Percentiles rank a stretch among this genome's conserved stretches.
These are phyloP conservation scores for Mycena alexandri DNA, from an alignment of 768 basidiomycete species.

Conservation along the genomic window DNA sequence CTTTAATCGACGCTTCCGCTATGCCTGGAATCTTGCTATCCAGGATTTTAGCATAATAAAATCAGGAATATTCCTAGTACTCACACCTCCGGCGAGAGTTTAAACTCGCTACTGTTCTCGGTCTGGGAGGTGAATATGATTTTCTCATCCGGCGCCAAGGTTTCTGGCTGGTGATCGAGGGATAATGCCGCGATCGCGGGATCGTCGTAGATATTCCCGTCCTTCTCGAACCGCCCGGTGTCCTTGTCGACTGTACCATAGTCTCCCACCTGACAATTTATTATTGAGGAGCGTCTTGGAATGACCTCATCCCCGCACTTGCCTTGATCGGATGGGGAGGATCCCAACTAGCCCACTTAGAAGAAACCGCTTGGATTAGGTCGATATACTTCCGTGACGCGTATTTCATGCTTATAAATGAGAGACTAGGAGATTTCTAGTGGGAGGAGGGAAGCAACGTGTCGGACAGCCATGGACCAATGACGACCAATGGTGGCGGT, in stretches of 20 bases:
- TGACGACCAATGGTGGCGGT: too few relatives aligned
- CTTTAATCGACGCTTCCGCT: constrained; percentile 48
- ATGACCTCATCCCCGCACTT: not conserved
- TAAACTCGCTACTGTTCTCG: constrained; percentile 29
- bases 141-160: constrained; percentile 38
- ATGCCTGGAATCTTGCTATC: constrained; percentile 38
- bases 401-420: constrained; percentile 25
- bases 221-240: constrained; percentile 46
- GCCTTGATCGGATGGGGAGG: constrained; percentile 46
- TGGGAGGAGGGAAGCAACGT: too few relatives aligned
- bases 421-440: too few relatives aligned
- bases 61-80: not conserved
- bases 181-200: constrained; percentile 37
- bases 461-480: too few relatives aligned
- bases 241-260: constrained; percentile 46
- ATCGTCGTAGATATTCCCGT: constrained; percentile 49
- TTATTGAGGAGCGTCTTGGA: not conserved
- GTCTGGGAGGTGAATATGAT: constrained; percentile 44
- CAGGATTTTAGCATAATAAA: not conserved
- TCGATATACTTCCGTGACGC: constrained; percentile 50
- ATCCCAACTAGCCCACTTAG: constrained; percentile 56
- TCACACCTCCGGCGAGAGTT: constrained; percentile 39
- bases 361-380: constrained; percentile 45
- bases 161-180: constrained; percentile 34
- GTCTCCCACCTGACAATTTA: constrained; percentile 48